Evolutionary conservation across 1,284 basidiomycete genomes (phyloP).

Genomic region (Naganishia cerealis): DNA sequence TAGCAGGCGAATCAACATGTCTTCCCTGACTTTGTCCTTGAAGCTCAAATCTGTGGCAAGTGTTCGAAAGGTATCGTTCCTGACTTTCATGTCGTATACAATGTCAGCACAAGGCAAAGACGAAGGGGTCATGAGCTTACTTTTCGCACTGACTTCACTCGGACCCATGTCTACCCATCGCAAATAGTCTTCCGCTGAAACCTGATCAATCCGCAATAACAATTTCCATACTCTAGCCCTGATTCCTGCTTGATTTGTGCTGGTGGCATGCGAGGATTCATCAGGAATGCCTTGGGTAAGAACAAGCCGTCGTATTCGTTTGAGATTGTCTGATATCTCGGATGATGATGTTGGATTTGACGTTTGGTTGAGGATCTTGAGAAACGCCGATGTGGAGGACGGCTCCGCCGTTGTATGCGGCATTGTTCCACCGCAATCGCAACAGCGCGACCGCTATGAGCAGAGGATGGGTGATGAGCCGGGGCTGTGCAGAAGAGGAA

Average conservation of each 20-base stretch:
- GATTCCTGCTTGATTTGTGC: conserved; percentile 43
- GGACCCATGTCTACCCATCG: conserved; percentile 79
- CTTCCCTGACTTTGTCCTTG: conserved; percentile 89
- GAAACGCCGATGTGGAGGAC: conserved; percentile 7
- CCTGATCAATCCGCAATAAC: conserved; percentile 72
- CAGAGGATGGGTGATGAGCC: no score
- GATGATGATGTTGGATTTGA: conserved; percentile 63
- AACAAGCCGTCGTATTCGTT: conserved; percentile 73
- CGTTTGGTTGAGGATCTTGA: conserved; percentile 63
- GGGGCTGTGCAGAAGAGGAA: no score
- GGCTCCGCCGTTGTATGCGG: not conserved
- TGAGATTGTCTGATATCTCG: conserved; percentile 74
- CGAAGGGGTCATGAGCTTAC: conserved; percentile 66
- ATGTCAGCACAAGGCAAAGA: conserved; percentile 7
- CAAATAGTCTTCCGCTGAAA: conserved; percentile 74
- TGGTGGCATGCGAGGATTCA: not conserved
- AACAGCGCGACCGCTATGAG: no score
- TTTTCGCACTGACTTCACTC: conserved; percentile 83
- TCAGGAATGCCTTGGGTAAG: conserved; percentile 73
- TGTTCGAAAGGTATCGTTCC: conserved; percentile 68
- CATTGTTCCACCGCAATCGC: not conserved
- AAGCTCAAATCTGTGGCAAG: conserved; percentile 91
- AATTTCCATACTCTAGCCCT: conserved; percentile 78
- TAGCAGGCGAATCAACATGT: conserved; percentile 89
- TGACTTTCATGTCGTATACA: conserved; percentile 44